Evolutionary conservation across 164 flowering plant genomes (phyloP).

Genomic region (Brasenia schreberi): DNA sequence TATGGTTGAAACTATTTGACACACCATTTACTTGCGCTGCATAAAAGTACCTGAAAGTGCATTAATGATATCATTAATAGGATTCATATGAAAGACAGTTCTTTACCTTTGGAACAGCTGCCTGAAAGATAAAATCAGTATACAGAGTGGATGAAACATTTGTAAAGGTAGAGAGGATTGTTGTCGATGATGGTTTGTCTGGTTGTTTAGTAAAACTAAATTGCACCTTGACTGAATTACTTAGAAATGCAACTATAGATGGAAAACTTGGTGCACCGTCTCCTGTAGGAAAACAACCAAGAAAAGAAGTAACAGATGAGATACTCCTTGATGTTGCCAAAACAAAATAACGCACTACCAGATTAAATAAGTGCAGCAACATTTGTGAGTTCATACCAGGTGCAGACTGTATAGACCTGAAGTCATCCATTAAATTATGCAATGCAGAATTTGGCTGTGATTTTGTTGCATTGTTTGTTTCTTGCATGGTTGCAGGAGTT

Average conservation of each 20-base stretch:
- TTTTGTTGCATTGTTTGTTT: neutral
- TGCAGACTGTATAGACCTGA: conserved; percentile 27
- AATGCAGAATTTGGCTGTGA: conserved; percentile 41
- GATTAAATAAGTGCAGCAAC: neutral
- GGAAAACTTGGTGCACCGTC: conserved; percentile 48
- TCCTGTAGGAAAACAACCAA: conserved; percentile 23
- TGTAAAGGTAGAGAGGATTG: conserved; percentile 58
- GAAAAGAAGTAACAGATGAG: neutral
- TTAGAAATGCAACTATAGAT: conserved; percentile 64
- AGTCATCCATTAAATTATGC: conserved; percentile 77
- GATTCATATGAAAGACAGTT: neutral
- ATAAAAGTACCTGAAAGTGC: too few species aligned
- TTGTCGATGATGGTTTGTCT: conserved; percentile 51
- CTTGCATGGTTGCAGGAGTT: conserved; percentile 1
- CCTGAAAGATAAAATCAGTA: conserved; percentile 81
- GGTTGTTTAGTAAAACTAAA: conserved; percentile 76
- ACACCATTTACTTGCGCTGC: too few species aligned
- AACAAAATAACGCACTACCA: neutral
- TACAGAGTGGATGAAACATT: conserved; percentile 51
- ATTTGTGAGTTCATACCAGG: conserved; percentile 22
- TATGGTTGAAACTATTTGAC: too few species aligned
- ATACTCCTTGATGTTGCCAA: neutral
- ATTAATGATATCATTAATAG: neutral
- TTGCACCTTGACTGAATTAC: conserved; percentile 54
- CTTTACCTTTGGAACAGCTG: conserved; percentile 97